Evolutionary conservation across 2,329 filamentous ascomycete genomes (phyloP).

Genomic region (Xylariaceae sp.): DNA sequence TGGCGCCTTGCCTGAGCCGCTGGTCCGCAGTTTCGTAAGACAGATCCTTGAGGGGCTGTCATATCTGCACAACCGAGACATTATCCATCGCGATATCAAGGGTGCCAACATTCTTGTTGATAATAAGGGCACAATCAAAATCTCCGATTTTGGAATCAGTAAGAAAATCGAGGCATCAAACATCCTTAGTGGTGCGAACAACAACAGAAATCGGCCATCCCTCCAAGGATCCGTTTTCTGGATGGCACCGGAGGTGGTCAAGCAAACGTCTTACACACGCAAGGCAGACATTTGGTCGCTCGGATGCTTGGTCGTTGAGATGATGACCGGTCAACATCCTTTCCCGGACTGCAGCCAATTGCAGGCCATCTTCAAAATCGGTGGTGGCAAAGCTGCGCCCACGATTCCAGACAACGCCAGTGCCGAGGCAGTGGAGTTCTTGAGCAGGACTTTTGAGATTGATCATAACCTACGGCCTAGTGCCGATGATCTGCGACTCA

Average conservation of each 20-base stretch:
- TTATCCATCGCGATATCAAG: slow-evolving; percentile 98
- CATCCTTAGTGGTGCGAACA: slow-evolving; percentile 65
- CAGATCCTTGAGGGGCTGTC: slow-evolving; percentile 91
- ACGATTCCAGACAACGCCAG: slow-evolving; percentile 85
- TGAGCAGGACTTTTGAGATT: slow-evolving; percentile 88
- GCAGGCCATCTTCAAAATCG: slow-evolving; percentile 98
- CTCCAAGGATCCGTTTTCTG: slow-evolving; percentile 97
- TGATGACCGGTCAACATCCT: slow-evolving; percentile 96
- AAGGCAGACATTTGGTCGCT: slow-evolving; percentile 99
- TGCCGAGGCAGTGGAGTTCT: slow-evolving; percentile 76
- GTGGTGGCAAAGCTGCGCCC: slow-evolving; percentile 78
- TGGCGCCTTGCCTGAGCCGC: slow-evolving; percentile 84
- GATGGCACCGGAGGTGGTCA: slow-evolving; percentile 99
- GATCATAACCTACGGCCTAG: slow-evolving; percentile 89
- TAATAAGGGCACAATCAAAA: slow-evolving; percentile 98
- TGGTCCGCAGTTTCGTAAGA: slow-evolving; percentile 93
- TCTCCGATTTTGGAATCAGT: slow-evolving; percentile 97
- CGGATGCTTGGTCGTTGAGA: slow-evolving; percentile 94
- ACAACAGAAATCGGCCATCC: slow-evolving; percentile 68
- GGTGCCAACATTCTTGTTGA: slow-evolving; percentile 98
- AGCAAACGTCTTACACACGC: slow-evolving; percentile 94
- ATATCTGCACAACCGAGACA: slow-evolving; percentile 89
- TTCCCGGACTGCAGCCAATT: slow-evolving; percentile 97
- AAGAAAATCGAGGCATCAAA: slow-evolving; percentile 95
- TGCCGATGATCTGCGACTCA: slow-evolving; percentile 83